Percentiles rank a stretch among this genome's conserved stretches.
phyloP scores from a whole-genome alignment of 1,284 basidiomycete genomes.

The Boletellus deceptivus region DNA sequence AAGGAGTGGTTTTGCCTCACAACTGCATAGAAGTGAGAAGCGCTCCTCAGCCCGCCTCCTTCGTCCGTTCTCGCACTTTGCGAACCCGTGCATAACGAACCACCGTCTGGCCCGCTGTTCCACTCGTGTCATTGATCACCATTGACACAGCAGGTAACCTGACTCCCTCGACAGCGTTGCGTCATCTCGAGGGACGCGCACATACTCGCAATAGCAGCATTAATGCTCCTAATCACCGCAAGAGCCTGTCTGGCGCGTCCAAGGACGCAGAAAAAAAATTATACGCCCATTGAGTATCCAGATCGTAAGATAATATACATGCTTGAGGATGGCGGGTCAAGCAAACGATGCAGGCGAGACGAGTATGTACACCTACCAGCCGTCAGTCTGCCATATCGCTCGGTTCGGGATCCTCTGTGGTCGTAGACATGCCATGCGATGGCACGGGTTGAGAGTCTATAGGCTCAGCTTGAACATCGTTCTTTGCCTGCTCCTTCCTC shows the following conservation, averaged over 20 bases:
- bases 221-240: too few species aligned
- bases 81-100: too few species aligned
- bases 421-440: conserved; percentile 19
- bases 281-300: not conserved
- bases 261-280: not conserved
- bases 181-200: not conserved
- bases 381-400: conserved; percentile 5
- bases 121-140: too few species aligned
- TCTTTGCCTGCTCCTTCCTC: conserved; percentile 22
- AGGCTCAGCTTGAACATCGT: conserved; percentile 5
- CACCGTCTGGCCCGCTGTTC: too few species aligned
- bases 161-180: not conserved
- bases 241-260: not conserved
- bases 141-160: too few species aligned
- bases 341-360: not conserved
- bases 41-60: too few species aligned
- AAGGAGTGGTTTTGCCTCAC: too few species aligned
- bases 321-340: not conserved
- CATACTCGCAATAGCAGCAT: not conserved
- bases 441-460: conserved; percentile 26
- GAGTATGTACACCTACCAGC: conserved; percentile 1
- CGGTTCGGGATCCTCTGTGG: conserved; percentile 4
- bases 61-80: too few species aligned
- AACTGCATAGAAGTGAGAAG: too few species aligned
- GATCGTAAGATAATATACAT: not conserved